Evolutionary conservation across 805 yeast genomes (phyloP), one percentile per base, ranked within the genome.

Genomic region (Cyberlindnera meyerae): DNA sequence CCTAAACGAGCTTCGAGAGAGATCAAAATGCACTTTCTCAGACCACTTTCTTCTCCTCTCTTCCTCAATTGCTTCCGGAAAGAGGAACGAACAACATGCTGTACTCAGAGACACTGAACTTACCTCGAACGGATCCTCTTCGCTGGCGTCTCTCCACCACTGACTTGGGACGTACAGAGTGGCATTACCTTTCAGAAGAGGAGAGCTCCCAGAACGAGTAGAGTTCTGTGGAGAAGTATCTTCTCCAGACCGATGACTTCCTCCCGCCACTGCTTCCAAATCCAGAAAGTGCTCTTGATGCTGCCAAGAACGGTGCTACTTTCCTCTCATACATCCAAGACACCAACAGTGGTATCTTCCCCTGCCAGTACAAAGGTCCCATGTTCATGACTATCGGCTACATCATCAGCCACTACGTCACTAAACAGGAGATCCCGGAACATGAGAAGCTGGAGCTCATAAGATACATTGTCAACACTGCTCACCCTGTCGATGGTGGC

Each of bases 401-500:
- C 49, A 77, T 93, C 18, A 83, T 74, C 0, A 77, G 85, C 2
- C 71, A 74, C 45, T 85, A 88, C 59, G 78, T 79, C 55, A 73
- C 89, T 11, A 73, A 75, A 25, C 70, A 77, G 0, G 74, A 73
- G 9, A 82, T 93, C 25, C 80, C 89, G 0, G 79, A 77, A 21
- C 79, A 74, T 26, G 75, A 71, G 50, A 67, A 67, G 44, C 61
- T 63, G 11, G 99, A 93, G 60, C 61, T 93, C 54, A 76, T 83
- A 18, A 70, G 98, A 41, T 93, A 89, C 55, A 62, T 93, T 13
- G 85, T 87, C n/a, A 93, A 93, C 57, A 74, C 86, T 0, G 81
- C 97, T 0, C 96, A 93, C 57, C 97, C 97, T 0, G 96, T 89
- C 1, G 98, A 93, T 60, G 99, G 99, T n/a, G 99, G 98, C 2